A percentile compares a stretch with the other conserved stretches of the same genome.
These are phyloP conservation scores for Plasmodium knowlesi DNA, from an alignment of 169 alveolate species.

Conservation along the genomic window DNA sequence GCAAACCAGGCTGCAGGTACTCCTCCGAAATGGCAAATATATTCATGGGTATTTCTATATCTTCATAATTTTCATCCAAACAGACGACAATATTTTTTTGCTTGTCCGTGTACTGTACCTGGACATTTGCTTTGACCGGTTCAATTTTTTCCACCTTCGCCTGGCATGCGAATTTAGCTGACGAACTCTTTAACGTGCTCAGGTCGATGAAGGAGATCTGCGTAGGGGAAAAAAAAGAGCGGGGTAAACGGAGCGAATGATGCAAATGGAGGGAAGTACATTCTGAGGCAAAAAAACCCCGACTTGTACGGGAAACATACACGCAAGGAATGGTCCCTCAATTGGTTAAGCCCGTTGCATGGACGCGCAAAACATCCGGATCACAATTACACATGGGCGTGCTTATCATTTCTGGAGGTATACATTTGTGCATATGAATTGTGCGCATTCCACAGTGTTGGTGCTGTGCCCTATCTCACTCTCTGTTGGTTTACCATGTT, in stretches of 20 bases:
- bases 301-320: no score
- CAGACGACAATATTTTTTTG: conserved; percentile 70
- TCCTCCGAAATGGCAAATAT: conserved; percentile 66
- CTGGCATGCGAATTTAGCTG: conserved; percentile 65
- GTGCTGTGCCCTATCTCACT: background rate
- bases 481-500: conserved; percentile 26
- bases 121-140: conserved; percentile 45
- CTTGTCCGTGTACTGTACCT: conserved; percentile 66
- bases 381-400: background rate
- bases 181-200: conserved; percentile 56
- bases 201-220: conserved; percentile 55
- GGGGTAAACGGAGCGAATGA: background rate
- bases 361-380: background rate
- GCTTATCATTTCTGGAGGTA: background rate
- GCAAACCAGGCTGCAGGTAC: conserved; percentile 54
- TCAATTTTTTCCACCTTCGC: conserved; percentile 71
- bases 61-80: conserved; percentile 71
- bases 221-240: background rate
- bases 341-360: background rate
- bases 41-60: conserved; percentile 36
- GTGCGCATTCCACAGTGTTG: background rate
- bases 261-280: background rate
- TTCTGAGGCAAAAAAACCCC: background rate
- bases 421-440: background rate
- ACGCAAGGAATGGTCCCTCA: background rate